Evolutionary conservation across 768 basidiomycete species (phyloP), one percentile per base, ranked within the genome.

Genomic region (Leucocoprinus birnbaumii): DNA sequence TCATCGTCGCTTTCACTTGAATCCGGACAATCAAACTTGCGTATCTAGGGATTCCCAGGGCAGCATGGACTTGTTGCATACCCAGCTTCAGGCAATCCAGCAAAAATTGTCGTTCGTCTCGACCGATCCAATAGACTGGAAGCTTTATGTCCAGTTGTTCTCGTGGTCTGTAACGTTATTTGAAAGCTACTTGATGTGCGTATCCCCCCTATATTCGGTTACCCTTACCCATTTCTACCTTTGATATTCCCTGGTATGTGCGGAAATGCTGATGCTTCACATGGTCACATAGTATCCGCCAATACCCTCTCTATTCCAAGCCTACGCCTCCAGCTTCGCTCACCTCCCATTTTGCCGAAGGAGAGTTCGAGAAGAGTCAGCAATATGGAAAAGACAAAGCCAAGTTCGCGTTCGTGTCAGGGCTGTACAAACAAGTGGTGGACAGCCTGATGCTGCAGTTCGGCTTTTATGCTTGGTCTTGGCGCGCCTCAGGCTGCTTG

Each of bases 341-440:
- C 2, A 84, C 81, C 3, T 69, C 69, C 1, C 86, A 93, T 66
- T 86, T 95, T 62, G 77, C 80, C 14, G 65, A 71, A 9, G 82
- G 86, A 2, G 85, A 84, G 13, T 96, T 95, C 68, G 76, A 84
- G 58, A 97, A 97, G 63, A 94, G 93, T 0, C 96, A 99, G 68
- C 73, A 78, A 40, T 99, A 99, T 72, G 93, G 94, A 18, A 83
- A 80, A 48, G 91, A 94, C 79, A 97, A 97, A 72, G 90, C 94
- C 10, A 80, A 81, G 63, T 95, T 89, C 68, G 82, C 86, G 2
- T 70, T 96, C 38, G 65, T 91, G 61, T 84, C 88, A 0, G 84
- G 86, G 1, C 59, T 94, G 50, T 88, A 83, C 69, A 86, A 86
- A 64, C 91, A 94, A 65, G 61, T 75, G 43, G 64, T 91, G 19